phyloP scores from a whole-genome alignment of 176 grass and related monocot genomes.

The Triticum urartu region DNA sequence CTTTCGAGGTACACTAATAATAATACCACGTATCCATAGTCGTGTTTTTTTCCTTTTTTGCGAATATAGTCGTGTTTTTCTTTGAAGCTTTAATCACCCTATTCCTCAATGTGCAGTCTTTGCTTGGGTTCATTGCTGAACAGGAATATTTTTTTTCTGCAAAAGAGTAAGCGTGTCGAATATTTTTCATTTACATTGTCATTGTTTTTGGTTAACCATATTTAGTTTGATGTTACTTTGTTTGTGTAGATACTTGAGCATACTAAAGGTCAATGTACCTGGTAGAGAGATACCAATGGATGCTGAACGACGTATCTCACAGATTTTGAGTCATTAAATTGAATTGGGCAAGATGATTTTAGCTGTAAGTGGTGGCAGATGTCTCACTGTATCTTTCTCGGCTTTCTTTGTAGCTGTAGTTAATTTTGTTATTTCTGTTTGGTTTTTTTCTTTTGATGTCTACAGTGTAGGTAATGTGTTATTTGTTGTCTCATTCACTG shows the following conservation, averaged over 20 bases:
- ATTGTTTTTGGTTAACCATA: not conserved
- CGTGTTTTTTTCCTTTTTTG: constrained; percentile 2
- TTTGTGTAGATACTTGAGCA: constrained; percentile 58
- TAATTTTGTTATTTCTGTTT: constrained; percentile 18
- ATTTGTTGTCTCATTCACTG: constrained; percentile 11
- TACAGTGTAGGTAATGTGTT: not conserved
- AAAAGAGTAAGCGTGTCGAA: constrained; percentile 61
- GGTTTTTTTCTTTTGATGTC: not conserved
- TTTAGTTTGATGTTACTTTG: constrained; percentile 1
- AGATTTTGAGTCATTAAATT: constrained; percentile 57
- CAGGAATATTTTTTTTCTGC: constrained; percentile 80
- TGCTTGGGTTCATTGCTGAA: constrained; percentile 80
- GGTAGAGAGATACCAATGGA: constrained; percentile 86
- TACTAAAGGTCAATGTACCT: constrained; percentile 79
- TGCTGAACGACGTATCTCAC: constrained; percentile 71
- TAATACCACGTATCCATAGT: constrained; percentile 3
- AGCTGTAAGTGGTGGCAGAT: not conserved
- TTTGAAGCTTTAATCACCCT: constrained; percentile 25
- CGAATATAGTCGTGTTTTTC: not conserved
- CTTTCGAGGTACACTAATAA: constrained; percentile 61
- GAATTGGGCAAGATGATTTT: not conserved
- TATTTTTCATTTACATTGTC: not conserved
- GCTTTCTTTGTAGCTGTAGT: not conserved
- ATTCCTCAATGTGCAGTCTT: constrained; percentile 50
- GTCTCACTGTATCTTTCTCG: not conserved